Base-by-base conservation (phyloP, 495 filamentous ascomycete genomes). In the Lindgomyces ingoldianus region DNA sequence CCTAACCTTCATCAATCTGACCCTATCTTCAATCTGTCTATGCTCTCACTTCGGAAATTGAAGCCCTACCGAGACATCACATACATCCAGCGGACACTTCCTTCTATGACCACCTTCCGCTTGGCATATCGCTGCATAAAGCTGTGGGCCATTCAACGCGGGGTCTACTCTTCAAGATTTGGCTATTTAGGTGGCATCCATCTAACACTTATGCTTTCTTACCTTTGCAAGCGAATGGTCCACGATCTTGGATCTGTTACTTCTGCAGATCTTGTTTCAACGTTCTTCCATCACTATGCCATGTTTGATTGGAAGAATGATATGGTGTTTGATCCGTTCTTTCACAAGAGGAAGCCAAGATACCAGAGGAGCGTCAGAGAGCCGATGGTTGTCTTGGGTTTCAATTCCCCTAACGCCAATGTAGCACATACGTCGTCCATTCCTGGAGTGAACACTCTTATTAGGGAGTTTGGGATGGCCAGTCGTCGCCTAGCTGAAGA, bases 251-350 rank as follows among this genome's bases (percentile, higher is more conserved):
- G 47, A 6, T 26, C 45, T 11, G 25, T 75, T 24, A 73, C 77
- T 6, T 72, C 77, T 14, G 69, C 77, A 14, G 76, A 79, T 42
- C 68, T 85, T 10, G 44, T 85, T 4, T 64, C 67, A 9, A 75
- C 79, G 16, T 87, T 87, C 74, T 86, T 84, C 70, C 39, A 72
- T n/a, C 78, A 86, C 67, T 87, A 87, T 67, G 75, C 84, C 6
- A 45, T 62, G 21, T 85, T 86, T 62, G 71, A 83, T 57, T 87
- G 80, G 79, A 61, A 70, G 26, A 73, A 68, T 14, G 67, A 81
- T 1, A 71, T 80, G 14, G 78, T 78, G 12, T 84, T 78, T 54
- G 84, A 87, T 62, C 80, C 81, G 0, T 73, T 76, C 53, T 81
- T 83, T 69, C 73, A 81, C 65, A 70, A 64, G 21, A 58, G 54